Conservation (phyloP, 2,329 filamentous ascomycete species). For the Cadophora sp. region DNA sequence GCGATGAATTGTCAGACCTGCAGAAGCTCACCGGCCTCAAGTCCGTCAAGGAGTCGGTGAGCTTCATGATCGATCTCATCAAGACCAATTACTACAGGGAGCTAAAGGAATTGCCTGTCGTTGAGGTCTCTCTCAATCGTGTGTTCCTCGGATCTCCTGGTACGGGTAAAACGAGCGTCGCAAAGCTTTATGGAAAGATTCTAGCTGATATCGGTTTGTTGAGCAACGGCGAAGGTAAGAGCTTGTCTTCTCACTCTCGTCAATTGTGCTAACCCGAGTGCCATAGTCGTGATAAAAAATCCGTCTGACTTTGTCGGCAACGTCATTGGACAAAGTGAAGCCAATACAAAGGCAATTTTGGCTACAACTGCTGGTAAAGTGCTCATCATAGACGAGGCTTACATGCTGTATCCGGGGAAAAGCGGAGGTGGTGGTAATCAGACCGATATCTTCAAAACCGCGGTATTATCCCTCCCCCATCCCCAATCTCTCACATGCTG, state of each 20-base stretch:
- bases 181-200: conserved; percentile 74
- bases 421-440: conserved; percentile 4
- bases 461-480: neutral
- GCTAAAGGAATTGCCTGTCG: conserved; percentile 61
- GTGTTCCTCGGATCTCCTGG: conserved; percentile 77
- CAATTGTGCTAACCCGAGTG: neutral
- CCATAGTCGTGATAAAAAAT: conserved; percentile 70
- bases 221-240: conserved; percentile 69
- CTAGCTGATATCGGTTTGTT: conserved; percentile 71
- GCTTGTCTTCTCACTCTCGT: neutral
- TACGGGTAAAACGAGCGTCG: conserved; percentile 79
- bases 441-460: conserved; percentile 20
- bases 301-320: conserved; percentile 76
- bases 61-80: conserved; percentile 65
- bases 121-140: conserved; percentile 69
- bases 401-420: conserved; percentile 60
- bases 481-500: neutral
- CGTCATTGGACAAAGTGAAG: conserved; percentile 70
- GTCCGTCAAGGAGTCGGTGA: conserved; percentile 67
- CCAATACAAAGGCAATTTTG: conserved; percentile 73
- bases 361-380: conserved; percentile 73
- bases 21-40: conserved; percentile 64
- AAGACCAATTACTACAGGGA: conserved; percentile 71
- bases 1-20: conserved; percentile 63
- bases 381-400: conserved; percentile 82